Conservation (phyloP, 495 filamentous ascomycete species). For the Lasiosphaeria ovina region DNA sequence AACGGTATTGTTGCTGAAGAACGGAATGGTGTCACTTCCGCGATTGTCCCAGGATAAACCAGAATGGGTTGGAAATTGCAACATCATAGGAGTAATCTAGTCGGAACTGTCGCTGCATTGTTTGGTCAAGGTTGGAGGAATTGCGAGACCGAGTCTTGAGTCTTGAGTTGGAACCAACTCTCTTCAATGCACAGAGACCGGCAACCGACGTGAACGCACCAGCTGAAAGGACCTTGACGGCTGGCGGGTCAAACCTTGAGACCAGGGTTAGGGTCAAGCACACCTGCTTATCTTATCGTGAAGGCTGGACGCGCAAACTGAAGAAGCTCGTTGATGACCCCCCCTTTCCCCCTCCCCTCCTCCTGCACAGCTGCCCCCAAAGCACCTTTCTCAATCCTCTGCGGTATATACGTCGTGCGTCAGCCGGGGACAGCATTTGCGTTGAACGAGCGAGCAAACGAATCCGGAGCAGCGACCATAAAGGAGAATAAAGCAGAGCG, state of each 20-base stretch:
- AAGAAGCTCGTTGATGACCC: neutral
- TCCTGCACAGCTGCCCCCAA: neutral
- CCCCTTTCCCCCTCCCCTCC: neutral
- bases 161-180: too few relatives aligned
- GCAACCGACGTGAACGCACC: too few relatives aligned
- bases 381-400: neutral
- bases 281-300: neutral
- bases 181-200: too few relatives aligned
- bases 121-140: too few relatives aligned
- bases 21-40: too few relatives aligned
- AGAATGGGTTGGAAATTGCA: too few relatives aligned
- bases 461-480: neutral
- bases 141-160: too few relatives aligned
- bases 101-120: too few relatives aligned
- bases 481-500: neutral
- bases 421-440: neutral
- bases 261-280: neutral
- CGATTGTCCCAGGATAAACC: too few relatives aligned
- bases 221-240: neutral
- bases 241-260: neutral
- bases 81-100: too few relatives aligned
- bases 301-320: neutral
- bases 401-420: neutral
- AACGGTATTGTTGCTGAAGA: too few relatives aligned
- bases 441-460: neutral